Evolutionary conservation across 2,329 filamentous ascomycete species (phyloP), one percentile per base, ranked within the genome.

Genomic region (Nectriaceae sp.): DNA sequence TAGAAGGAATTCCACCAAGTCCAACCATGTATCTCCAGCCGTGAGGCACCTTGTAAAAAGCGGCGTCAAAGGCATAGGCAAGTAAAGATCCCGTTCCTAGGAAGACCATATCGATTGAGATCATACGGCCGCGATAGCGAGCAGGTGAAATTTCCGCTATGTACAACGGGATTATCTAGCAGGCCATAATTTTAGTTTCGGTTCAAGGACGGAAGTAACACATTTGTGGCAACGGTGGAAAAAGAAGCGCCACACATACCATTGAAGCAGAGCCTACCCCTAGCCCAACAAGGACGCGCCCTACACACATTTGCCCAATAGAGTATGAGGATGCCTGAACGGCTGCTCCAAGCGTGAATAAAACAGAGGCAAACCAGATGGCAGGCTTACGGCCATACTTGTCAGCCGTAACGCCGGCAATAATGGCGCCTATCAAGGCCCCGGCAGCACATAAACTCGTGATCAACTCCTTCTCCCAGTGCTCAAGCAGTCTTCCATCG

Each of bases 241-340:
- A 29, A 29, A 29, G 24, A 29, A 36, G 16, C 33, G 11, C 33
- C 8, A n/a, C n/a, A 10, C 33, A 36, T 36, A 71, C 62, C 72
- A 75, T 74, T 15, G 68, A 68, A 13, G 70, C 73, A 5, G 64
- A 66, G 2, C 70, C 69, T 21, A 73, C 70, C 29, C 74, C 73
- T 8, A 76, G 62, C 3, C 74, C 73, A 35, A 59, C 55, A 4
- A 59, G 46, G 15, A 57, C 35, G 18, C 57, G 46, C 3, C 57
- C 57, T 37, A 52, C 50, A 6, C 47, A 50, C 56, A 60, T 60
- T 45, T 60, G 57, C 3, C 35, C 47, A 26, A 60, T 43, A 2
- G 52, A 46, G 31, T 47, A 59, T 1, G 56, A 47, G 3, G 55
- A 42, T 1, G 56, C 56, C 18, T 60, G 57, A 10, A 60, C 43